Percentiles rank a stretch among this genome's conserved stretches.
Evolutionary conservation across 2,329 filamentous ascomycete species (phyloP).

Genomic region (Nakataea oryzae): DNA sequence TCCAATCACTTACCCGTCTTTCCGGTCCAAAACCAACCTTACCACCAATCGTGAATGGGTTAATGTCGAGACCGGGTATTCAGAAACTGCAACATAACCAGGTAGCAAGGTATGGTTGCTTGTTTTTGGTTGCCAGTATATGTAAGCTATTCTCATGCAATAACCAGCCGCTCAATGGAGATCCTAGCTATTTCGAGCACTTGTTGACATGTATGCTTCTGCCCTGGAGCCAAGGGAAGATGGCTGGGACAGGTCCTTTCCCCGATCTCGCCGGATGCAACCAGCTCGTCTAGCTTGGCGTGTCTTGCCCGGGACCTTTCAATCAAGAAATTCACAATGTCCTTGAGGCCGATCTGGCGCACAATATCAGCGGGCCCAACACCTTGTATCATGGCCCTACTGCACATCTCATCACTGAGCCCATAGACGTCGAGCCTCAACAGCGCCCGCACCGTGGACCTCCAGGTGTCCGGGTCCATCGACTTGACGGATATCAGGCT

Average conservation of each 20-base stretch:
- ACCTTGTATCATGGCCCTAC: neutral
- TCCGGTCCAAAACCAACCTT: too few relatives aligned
- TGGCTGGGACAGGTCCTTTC: constrained; percentile 12
- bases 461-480: constrained; percentile 44
- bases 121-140: neutral
- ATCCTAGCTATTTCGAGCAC: constrained; percentile 43
- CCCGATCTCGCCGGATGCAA: constrained; percentile 24
- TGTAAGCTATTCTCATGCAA: constrained; percentile 17
- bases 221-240: constrained; percentile 21
- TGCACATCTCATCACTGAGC: constrained; percentile 11
- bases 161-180: constrained; percentile 43
- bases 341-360: constrained; percentile 38
- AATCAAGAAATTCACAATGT: constrained; percentile 43
- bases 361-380: neutral
- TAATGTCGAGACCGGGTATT: too few relatives aligned
- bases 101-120: too few relatives aligned
- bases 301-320: constrained; percentile 37
- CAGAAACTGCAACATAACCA: too few relatives aligned
- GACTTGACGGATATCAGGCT: constrained; percentile 13
- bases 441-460: constrained; percentile 40
- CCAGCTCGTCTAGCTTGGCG: constrained; percentile 33
- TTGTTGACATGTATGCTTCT: constrained; percentile 33
- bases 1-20: too few relatives aligned
- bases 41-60: too few relatives aligned
- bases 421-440: constrained; percentile 50